Evolutionary conservation across 208 protist genomes (phyloP), one percentile per base, ranked within the genome.

Genomic region (Borovskyia barvae): DNA sequence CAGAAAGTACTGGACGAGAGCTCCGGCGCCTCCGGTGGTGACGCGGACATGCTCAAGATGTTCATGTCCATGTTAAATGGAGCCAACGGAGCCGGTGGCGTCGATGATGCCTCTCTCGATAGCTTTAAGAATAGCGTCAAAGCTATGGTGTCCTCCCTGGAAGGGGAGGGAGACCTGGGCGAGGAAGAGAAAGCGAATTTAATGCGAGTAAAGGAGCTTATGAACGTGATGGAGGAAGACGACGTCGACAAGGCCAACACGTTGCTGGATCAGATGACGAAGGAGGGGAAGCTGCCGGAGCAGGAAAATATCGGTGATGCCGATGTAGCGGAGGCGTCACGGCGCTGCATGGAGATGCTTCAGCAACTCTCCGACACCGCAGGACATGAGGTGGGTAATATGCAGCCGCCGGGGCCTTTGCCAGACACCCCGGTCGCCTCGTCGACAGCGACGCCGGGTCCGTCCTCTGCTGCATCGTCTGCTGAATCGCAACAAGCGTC

Each of bases 61-160:
- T 66, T 80, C 14, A 68, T 69, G 60, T 59, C 51, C 32, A 66
- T 81, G 29, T 59, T 70, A 17, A 62, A 66, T n/a, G 49, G 39
- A 25, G 57, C 47, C 6, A 56, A 33, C 5, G 61, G 51, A 20
- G 48, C 8, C 20, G 56, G 42, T n/a, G 30, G 43, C 9, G 43
- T 22, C 29, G 67, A 76, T 26, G 63, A 60, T 1, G 63, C 52
- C 0, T 58, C 66, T 28, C 40, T 86, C n/a, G 70, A 75, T 2
- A 72, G 68, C 45, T 77, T 87, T 53, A 81, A 81, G 46, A 47
- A 66, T 2, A 73, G 77, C 28, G 72, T 91, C 30, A 61, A 46
- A 29, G 48, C 77, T 17, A 61, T 92, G 37, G 52, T 88, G 15
- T 46, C 52, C 5, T 61, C 66, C 3, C 54, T 91, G 6, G 67